Conservation (phyloP, 2,329 filamentous ascomycete species). For the Chalaropsis thielavioides region DNA sequence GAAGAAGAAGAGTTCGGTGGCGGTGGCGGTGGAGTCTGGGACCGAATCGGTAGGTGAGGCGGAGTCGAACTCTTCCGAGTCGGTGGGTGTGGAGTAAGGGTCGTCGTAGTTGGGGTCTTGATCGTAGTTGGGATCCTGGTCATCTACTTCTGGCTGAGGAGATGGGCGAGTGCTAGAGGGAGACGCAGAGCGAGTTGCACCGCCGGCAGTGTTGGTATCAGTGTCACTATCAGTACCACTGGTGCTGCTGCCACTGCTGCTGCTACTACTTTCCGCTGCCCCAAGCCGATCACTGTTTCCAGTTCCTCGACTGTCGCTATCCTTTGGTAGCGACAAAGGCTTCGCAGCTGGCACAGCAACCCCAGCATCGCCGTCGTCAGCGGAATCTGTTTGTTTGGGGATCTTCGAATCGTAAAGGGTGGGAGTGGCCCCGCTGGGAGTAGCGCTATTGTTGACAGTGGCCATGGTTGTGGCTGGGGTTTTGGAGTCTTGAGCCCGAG, state of each 20-base stretch:
- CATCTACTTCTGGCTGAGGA: not conserved
- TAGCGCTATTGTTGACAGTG: not conserved
- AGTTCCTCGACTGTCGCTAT: not conserved
- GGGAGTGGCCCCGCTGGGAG: not conserved
- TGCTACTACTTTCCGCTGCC: not conserved
- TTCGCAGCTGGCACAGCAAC: not conserved
- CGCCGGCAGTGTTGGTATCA: not conserved
- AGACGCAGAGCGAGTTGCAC: not conserved
- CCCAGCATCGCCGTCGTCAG: not conserved
- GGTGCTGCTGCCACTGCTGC: not conserved
- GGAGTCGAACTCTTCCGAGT: not conserved
- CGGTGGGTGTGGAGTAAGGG: not conserved
- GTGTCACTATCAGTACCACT: not conserved
- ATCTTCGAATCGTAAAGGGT: not conserved
- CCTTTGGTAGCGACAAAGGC: not conserved
- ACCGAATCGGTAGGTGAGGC: not conserved
- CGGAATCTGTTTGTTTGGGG: not conserved
- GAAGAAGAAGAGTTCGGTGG: not conserved
- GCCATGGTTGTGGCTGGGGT: not conserved
- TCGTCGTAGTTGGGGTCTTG: not conserved
- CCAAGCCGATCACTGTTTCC: not conserved
- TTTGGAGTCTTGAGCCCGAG: not conserved
- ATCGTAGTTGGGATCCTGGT: not conserved
- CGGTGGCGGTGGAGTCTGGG: not conserved
- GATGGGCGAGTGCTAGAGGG: not conserved